A percentile compares a stretch with the other conserved stretches of the same genome.
Conservation (phyloP, 164 flowering plant species). For the Vitis amurensis region DNA sequence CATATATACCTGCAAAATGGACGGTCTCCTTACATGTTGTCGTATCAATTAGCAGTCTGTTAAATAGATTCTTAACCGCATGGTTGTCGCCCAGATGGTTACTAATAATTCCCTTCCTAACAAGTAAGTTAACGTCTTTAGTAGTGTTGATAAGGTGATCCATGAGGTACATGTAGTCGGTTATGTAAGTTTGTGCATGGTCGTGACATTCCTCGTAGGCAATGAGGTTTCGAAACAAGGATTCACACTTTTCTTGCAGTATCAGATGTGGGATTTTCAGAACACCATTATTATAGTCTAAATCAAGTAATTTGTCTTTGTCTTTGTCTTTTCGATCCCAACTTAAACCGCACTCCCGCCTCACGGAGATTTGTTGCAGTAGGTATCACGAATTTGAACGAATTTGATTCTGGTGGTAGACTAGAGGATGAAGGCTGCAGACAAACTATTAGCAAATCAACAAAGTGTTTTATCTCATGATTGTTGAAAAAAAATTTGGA, state of each 20-base stretch:
- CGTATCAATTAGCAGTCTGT: background rate
- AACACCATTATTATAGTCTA: background rate
- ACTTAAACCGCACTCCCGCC: conserved; percentile 17
- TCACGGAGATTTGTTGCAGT: conserved; percentile 4
- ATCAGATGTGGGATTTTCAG: conserved; percentile 1
- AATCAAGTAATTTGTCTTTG: background rate
- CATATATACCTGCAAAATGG: conserved; percentile 2
- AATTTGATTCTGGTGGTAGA: too few relatives aligned
- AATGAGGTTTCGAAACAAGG: background rate
- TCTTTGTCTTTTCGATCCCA: too few relatives aligned
- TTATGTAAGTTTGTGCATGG: background rate
- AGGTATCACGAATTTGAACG: background rate
- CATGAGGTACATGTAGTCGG: conserved; percentile 9
- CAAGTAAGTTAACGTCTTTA: conserved; percentile 20
- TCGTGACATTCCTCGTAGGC: conserved; percentile 5
- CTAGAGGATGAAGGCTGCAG: too few relatives aligned
- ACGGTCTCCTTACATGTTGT: background rate
- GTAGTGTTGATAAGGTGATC: conserved; percentile 11
- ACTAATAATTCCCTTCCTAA: background rate
- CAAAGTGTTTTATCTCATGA: too few relatives aligned
- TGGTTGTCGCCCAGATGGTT: background rate
- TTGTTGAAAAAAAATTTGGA: too few relatives aligned
- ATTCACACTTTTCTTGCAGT: background rate
- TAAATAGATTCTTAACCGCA: background rate
- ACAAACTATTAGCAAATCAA: too few relatives aligned